Base-by-base conservation (phyloP, 2,329 filamentous ascomycete species). In the Macrophomina tecta region DNA sequence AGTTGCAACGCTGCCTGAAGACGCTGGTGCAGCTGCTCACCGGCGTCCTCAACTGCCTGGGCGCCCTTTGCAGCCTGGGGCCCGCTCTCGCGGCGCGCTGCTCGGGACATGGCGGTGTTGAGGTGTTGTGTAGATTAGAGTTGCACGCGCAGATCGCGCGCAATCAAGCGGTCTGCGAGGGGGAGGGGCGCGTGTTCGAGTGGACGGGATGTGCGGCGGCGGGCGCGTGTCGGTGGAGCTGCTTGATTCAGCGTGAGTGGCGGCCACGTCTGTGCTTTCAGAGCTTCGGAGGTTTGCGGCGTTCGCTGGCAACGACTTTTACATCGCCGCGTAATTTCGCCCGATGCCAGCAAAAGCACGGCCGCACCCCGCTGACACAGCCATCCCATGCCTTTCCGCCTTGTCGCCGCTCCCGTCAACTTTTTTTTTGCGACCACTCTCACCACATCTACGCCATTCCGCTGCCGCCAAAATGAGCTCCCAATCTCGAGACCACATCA, bases 401-500 rank as follows among this genome's bases (percentile, higher is more conserved):
- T 30, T 16, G 9, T 56, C 53, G 53, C 53, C 23, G 62, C 62
- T 58, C 58, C n/a, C 58, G 12, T 58, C 42, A 28, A 16, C 36
- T 65, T 58, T 64, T 58, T 64, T 64, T 65, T 65, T 49, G 52
- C 49, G 18, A 55, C 32, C 16, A n/a, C 40, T 30, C n/a, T 12
- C 30, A 12, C 11, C 30, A 11, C 9, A 14, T 28, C 45, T 52
- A 34, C 45, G 1, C 32, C 55, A 1, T 36, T 55, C 34, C 23
- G 42, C 28, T 12, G 11, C 45, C 7, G 9, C 40, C 36, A 65
- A 49, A 45, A 66, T 66, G 64, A 61, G 45, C 38, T 53, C 64
- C 5, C 42, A 51, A 6, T 69, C 70, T 28, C 70, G 80, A 63
- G 83, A 87, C 70, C 84, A 84, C 64, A 84, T 93, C 61, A 81